These are phyloP conservation scores for Rhododendron williamsianum DNA, from an alignment of 148 eudicot genomes.

Conservation along the genomic window DNA sequence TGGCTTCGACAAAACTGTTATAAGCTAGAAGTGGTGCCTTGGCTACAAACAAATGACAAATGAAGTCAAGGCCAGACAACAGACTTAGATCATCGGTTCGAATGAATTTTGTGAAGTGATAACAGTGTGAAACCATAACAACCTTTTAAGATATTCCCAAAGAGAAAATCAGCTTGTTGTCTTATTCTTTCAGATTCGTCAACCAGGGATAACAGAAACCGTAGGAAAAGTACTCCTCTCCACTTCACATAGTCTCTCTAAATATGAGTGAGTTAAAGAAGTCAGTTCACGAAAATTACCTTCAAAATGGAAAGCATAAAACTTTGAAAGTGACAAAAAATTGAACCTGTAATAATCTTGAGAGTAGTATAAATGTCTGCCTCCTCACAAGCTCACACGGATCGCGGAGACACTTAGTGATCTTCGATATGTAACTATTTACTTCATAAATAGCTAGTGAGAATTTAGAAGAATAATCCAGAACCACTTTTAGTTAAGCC, in stretches of 20 bases:
- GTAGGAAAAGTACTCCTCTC: conserved; percentile 90
- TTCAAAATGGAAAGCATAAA: conserved; percentile 6
- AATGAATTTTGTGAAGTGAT: background rate
- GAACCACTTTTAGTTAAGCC: background rate
- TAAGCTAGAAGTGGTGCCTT: conserved; percentile 98
- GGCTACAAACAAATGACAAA: conserved; percentile 39
- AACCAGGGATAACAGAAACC: conserved; percentile 78
- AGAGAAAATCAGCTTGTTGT: conserved; percentile 88
- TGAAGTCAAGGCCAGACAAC: conserved; percentile 8
- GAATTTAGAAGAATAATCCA: background rate
- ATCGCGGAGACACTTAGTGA: conserved; percentile 93
- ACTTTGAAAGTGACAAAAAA: background rate
- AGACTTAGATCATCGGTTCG: background rate
- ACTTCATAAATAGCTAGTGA: conserved; percentile 16
- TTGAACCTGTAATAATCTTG: conserved; percentile 82
- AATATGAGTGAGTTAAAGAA: conserved; percentile 11
- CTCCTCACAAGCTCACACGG: conserved; percentile 90
- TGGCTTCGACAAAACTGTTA: conserved; percentile 94
- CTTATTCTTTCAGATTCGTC: conserved; percentile 86
- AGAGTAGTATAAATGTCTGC: conserved; percentile 87
- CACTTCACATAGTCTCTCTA: conserved; percentile 99
- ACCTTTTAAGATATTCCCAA: conserved; percentile 96
- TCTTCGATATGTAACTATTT: conserved; percentile 77
- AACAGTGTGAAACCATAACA: background rate
- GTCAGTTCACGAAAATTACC: background rate